A percentile compares a stretch with the other conserved stretches of the same genome.
phyloP scores from a whole-genome alignment of 2,329 filamentous ascomycete species.

The Fusarium sulawesiense region DNA sequence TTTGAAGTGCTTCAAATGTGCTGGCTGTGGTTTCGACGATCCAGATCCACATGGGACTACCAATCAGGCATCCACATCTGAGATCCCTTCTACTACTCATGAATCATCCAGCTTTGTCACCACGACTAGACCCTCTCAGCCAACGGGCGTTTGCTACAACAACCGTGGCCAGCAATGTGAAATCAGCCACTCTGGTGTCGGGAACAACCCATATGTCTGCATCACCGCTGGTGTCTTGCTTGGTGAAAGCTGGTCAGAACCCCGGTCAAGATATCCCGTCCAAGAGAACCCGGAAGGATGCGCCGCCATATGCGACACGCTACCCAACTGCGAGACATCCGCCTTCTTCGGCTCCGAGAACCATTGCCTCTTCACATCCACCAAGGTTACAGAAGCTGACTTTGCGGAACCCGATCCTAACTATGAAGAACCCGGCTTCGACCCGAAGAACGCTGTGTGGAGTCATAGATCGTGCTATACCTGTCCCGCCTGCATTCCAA shows the following conservation, averaged over 20 bases:
- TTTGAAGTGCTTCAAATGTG: slow-evolving; percentile 2
- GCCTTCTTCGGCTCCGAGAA: slow-evolving; percentile 9
- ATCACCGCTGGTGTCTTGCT: not conserved
- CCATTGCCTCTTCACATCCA: slow-evolving; percentile 10
- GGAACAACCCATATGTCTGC: not conserved
- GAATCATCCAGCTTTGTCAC: not conserved
- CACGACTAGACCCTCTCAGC: not conserved
- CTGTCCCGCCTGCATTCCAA: slow-evolving; percentile 3
- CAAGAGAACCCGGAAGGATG: slow-evolving; percentile 18
- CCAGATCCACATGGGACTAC: not conserved
- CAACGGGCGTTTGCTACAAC: not conserved
- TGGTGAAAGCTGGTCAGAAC: slow-evolving; percentile 1
- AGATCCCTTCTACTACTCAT: not conserved
- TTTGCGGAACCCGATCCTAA: not conserved
- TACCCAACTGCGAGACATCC: slow-evolving; percentile 6
- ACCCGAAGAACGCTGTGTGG: slow-evolving; percentile 6
- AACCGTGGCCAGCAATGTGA: slow-evolving; percentile 13
- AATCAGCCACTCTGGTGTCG: not conserved
- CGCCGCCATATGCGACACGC: slow-evolving; percentile 15
- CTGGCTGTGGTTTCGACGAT: not conserved
- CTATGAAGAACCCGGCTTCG: not conserved
- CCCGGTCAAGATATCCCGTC: slow-evolving; percentile 2
- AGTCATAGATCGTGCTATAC: slow-evolving; percentile 14
- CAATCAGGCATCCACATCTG: not conserved
- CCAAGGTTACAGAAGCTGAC: not conserved